phyloP scores from a whole-genome alignment of 2,329 filamentous ascomycete genomes.

The Emmonsiellopsis sp. region DNA sequence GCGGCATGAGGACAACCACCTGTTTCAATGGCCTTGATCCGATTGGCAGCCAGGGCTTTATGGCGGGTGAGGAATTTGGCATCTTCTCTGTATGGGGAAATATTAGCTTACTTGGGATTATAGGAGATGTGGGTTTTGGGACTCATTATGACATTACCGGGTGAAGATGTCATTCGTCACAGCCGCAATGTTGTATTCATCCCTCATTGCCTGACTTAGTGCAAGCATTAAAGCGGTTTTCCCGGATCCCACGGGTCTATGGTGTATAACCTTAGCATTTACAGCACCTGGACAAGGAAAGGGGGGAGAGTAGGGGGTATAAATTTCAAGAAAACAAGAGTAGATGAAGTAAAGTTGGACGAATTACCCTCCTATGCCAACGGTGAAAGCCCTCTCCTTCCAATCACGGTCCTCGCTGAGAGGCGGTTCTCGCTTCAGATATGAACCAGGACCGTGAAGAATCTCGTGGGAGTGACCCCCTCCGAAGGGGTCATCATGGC shows the following conservation, averaged over 20 bases:
- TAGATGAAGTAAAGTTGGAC: too few species aligned
- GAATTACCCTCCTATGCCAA: slow-evolving; percentile 85
- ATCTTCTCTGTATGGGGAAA: slow-evolving; percentile 57
- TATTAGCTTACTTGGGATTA: slow-evolving; percentile 4
- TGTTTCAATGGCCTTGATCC: slow-evolving; percentile 94
- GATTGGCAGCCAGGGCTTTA: slow-evolving; percentile 68
- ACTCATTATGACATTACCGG: slow-evolving; percentile 31
- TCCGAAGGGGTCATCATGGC: slow-evolving; percentile 19
- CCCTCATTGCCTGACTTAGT: slow-evolving; percentile 75
- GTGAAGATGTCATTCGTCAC: slow-evolving; percentile 99
- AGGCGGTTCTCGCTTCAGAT: slow-evolving; percentile 82
- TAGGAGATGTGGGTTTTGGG: background rate
- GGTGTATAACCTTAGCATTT: slow-evolving; percentile 37
- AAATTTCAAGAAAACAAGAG: slow-evolving; percentile 19
- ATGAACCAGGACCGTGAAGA: slow-evolving; percentile 86
- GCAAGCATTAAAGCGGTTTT: slow-evolving; percentile 96
- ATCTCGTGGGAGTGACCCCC: slow-evolving; percentile 90
- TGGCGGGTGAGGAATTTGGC: slow-evolving; percentile 91
- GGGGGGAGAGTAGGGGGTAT: background rate
- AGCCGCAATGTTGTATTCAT: slow-evolving; percentile 76
- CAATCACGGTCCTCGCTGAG: slow-evolving; percentile 82
- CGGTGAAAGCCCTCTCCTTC: slow-evolving; percentile 81
- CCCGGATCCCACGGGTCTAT: slow-evolving; percentile 75
- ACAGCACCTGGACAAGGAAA: background rate
- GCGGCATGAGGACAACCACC: slow-evolving; percentile 95